Conservation (phyloP, 164 flowering plant species). For the Umbilicus rupestris region DNA sequence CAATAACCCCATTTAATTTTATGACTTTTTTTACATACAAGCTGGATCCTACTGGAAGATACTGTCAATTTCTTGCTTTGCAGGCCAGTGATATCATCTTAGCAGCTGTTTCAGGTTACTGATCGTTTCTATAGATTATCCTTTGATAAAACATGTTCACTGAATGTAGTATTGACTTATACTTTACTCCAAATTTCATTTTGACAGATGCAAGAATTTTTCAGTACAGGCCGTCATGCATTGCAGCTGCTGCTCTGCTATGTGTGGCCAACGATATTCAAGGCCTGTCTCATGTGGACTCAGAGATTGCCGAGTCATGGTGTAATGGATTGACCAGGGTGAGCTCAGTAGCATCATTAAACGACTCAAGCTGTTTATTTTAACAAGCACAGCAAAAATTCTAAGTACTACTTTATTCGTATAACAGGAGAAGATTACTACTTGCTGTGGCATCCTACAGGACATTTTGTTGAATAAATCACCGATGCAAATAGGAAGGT, state of each 20-base stretch:
- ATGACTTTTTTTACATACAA: not conserved
- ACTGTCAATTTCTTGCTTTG: not conserved
- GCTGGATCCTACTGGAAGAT: constrained; percentile 6
- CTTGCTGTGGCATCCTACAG: not conserved
- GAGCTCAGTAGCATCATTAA: not conserved
- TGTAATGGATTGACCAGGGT: constrained; percentile 4
- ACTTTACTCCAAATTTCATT: not conserved
- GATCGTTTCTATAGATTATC: not conserved
- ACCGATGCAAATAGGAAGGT: not conserved
- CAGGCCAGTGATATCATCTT: constrained; percentile 6
- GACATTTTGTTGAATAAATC: not conserved
- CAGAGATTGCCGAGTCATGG: not conserved
- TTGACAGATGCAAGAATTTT: not conserved
- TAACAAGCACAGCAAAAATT: not conserved
- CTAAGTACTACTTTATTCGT: not conserved
- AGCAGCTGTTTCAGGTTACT: constrained; percentile 5
- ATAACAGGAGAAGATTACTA: not conserved
- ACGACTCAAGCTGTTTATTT: not conserved
- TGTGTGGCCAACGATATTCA: not conserved
- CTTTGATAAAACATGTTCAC: not conserved
- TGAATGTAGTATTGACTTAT: not conserved
- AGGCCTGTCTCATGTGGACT: not conserved
- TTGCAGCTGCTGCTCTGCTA: constrained; percentile 4
- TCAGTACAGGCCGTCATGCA: constrained; percentile 3
- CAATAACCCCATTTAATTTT: not conserved